These are phyloP conservation scores for Saturnispora mendoncae DNA, from an alignment of 805 yeast species.

Conservation along the genomic window DNA sequence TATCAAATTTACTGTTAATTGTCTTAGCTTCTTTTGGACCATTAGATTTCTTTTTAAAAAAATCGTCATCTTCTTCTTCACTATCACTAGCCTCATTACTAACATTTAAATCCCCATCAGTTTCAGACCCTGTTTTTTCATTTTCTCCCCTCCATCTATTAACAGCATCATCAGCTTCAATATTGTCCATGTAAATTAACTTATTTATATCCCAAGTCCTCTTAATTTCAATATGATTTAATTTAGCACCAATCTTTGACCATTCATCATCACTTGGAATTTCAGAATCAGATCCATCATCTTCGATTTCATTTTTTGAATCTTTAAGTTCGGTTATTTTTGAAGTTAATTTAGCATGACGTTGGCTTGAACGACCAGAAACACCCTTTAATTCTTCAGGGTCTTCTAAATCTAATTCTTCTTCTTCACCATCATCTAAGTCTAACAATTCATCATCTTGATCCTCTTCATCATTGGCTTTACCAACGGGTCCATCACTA, in stretches of 20 bases:
- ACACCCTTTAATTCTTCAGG: slow-evolving; percentile 29
- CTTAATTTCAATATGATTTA: slow-evolving; percentile 42
- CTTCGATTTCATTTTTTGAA: slow-evolving; percentile 38
- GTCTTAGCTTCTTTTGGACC: slow-evolving; percentile 22
- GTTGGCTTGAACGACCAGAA: slow-evolving; percentile 56
- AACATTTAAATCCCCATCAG: slow-evolving; percentile 33
- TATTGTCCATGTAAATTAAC: slow-evolving; percentile 68
- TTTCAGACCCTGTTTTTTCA: slow-evolving; percentile 12
- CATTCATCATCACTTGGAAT: slow-evolving; percentile 32
- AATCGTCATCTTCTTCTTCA: slow-evolving; percentile 44
- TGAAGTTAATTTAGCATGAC: slow-evolving; percentile 48
- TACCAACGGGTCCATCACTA: slow-evolving; percentile 33
- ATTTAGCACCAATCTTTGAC: slow-evolving; percentile 48
- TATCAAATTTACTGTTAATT: slow-evolving; percentile 20
- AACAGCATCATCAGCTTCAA: slow-evolving; percentile 65
- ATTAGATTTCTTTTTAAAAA: slow-evolving; percentile 41
- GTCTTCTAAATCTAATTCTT: slow-evolving; percentile 22
- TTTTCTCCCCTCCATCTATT: slow-evolving; percentile 56
- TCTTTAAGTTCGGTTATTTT: slow-evolving; percentile 38
- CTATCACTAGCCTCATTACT: slow-evolving; percentile 24
- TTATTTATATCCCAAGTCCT: slow-evolving; percentile 74
- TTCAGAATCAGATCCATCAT: slow-evolving; percentile 44
- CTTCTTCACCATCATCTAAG: slow-evolving; percentile 18
- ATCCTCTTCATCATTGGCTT: slow-evolving; percentile 32
- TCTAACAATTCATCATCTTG: slow-evolving; percentile 31